Base-by-base conservation (phyloP, 768 basidiomycete species). In the Mycena pura region DNA sequence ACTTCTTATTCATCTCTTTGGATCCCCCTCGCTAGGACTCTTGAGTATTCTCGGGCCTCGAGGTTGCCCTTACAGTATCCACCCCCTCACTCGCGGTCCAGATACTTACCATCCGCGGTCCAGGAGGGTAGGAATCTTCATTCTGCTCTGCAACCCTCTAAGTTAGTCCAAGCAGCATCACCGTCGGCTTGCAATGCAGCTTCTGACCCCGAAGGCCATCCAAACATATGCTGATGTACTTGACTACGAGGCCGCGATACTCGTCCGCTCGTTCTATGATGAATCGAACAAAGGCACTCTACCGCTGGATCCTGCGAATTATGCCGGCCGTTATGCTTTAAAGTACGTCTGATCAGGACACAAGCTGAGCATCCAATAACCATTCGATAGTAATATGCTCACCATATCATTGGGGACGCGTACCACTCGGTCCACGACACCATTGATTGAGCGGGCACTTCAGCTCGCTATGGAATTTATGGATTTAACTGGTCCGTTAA, bases 361-460 rank as follows among this genome's bases (percentile, higher is more conserved):
- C 28, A 21, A 2, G 9, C 11, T 40, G 24, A 57, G 22, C 38
- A 56, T 24, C 2, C 7, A 24, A 28, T 43, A 27, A n/a, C 10
- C 39, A 34, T 2, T 15, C 22, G 1, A 13, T 47, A 60, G 59
- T 29, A 69, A 69, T 46, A 70, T 70, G 69, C 47, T 72, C 5
- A 32, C 60, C 6, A 53, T 72, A 21, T 50, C 62, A 4, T 69
- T 69, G 19, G 70, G 62, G 6, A 70, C 62, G 5, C 65, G 70
- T 14, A 67, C 70, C 0, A 57, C 54, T 27, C 50, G 57, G 7
- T 47, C 64, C 5, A 29, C 36, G 3, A 38, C 69, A 25, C 66
- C 62, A 3, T 54, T 72, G 21, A 58, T 70, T 4, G 56, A 47
- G 10, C 28, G 39, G 25, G 67, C 68, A 2, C 52, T 70, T 4